Base-by-base conservation (phyloP, 345 rosid genomes). In the Moringa oleifera region DNA sequence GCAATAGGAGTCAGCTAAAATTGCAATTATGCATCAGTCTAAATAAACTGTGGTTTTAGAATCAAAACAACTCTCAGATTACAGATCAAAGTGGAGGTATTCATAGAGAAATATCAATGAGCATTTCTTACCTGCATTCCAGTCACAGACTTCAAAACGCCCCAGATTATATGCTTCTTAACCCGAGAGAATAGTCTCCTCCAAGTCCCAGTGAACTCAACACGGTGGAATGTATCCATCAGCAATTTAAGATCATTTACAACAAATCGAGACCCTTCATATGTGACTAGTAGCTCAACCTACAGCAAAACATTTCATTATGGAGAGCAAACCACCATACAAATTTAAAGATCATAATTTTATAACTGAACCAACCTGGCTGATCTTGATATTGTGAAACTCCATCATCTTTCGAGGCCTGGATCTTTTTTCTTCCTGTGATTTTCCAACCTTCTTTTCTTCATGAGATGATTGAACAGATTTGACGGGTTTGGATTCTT, bases 121-220 rank as follows among this genome's bases (percentile, higher is more conserved):
- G 33, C 20, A 60, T 31, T 46, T 19, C 69, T 68, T 70, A 90
- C 99, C 93, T 94, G 99, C 99, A 94, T 88, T 72, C 97, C 99
- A 0, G 99, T 89, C 52, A 91, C 96, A 33, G 97, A 94, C 83
- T 94, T 94, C 36, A 94, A 67, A 63, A 93, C 96, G 58, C 97
- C 99, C 99, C 99, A 94, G 51, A 90, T 90, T 15, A 94, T 90
- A 72, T 91, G 97, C 77, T 94, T 94, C 82, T 94, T 94, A 46
- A 94, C 99, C 60, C 97, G 86, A 36, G 99, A 91, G 76, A 91
- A 91, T n/a, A 94, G 80, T 72, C 89, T 85, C 75, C 97, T 91
- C 99, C 99, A 91, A 20, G 95, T 91, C 59, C 97, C 97, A 55
- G 88, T 85, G 71, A 94, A 89, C 81, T 87, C 96, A 24, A 59